These are phyloP conservation scores for Coemansia sp. DNA, from an alignment of 192 early-diverging fungal species.

Conservation along the genomic window DNA sequence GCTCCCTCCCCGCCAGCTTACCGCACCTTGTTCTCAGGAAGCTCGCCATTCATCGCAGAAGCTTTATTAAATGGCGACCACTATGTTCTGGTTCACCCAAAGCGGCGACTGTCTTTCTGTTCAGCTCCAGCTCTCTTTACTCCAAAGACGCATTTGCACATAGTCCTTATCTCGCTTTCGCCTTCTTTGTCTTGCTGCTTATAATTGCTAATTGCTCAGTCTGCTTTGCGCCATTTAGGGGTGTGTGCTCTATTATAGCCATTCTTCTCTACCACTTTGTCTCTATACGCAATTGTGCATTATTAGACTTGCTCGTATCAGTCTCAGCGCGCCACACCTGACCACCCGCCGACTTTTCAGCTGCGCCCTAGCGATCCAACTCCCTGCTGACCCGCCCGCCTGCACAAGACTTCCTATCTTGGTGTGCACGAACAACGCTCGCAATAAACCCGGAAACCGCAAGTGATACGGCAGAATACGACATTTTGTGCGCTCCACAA, in stretches of 20 bases:
- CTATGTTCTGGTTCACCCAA: background rate
- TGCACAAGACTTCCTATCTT: constrained; percentile 12
- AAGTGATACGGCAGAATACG: constrained; percentile 12
- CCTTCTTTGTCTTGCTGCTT: constrained; percentile 4
- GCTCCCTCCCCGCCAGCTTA: constrained; percentile 4
- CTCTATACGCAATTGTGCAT: constrained; percentile 28
- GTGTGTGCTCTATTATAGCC: background rate
- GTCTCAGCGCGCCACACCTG: constrained; percentile 20
- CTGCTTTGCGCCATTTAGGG: background rate
- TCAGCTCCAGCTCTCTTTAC: background rate
- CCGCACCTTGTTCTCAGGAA: background rate
- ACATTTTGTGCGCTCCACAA: constrained; percentile 24
- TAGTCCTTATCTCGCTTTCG: background rate
- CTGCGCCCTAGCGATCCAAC: constrained; percentile 13
- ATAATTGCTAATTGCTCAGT: constrained; percentile 3
- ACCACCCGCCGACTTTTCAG: background rate
- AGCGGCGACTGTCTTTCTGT: background rate
- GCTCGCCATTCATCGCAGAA: background rate
- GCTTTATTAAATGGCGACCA: constrained; percentile 1
- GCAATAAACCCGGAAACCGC: constrained; percentile 5
- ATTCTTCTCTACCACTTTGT: constrained; percentile 9
- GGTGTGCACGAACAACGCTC: constrained; percentile 7
- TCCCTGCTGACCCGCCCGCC: constrained; percentile 6
- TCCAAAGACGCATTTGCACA: constrained; percentile 6
- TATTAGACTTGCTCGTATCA: constrained; percentile 21